These are phyloP conservation scores for Mycena maculata DNA, from an alignment of 768 basidiomycete genomes.

Conservation along the genomic window DNA sequence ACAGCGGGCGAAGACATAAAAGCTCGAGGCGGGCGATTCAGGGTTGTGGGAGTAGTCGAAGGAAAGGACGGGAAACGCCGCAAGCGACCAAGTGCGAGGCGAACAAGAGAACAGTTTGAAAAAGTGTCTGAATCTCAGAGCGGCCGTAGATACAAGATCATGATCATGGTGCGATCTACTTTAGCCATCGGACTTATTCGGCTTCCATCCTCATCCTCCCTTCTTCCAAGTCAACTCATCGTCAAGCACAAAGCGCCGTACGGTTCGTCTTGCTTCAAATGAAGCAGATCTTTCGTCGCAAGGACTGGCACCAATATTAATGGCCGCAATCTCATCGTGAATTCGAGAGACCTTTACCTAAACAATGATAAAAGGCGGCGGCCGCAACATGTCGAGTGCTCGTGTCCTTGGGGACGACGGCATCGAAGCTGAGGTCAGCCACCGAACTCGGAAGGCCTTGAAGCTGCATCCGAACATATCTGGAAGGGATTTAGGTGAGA, in stretches of 20 bases:
- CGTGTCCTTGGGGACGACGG: constrained; percentile 70
- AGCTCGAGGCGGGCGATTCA: background rate
- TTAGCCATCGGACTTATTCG: background rate
- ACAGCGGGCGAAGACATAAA: constrained; percentile 71
- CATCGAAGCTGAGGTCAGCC: constrained; percentile 68
- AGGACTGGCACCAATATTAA: constrained; percentile 61
- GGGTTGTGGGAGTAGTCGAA: background rate
- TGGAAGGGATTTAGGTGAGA: constrained; percentile 41
- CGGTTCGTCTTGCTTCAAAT: constrained; percentile 67
- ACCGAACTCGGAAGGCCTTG: constrained; percentile 63
- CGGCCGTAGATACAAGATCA: background rate
- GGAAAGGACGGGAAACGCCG: background rate
- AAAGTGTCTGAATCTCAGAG: no score
- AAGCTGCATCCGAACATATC: constrained; percentile 84
- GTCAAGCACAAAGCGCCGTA: constrained; percentile 65
- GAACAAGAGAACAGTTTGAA: background rate
- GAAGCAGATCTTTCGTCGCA: constrained; percentile 78
- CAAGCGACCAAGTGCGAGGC: background rate
- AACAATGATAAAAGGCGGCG: constrained; percentile 86
- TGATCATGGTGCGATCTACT: background rate
- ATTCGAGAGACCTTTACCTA: constrained; percentile 60
- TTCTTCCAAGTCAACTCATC: constrained; percentile 40
- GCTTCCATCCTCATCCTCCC: background rate
- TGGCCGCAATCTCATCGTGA: background rate
- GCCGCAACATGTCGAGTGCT: constrained; percentile 84